Evolutionary conservation across 306 rosid species (phyloP).

Genomic region (Lablab purpureus): DNA sequence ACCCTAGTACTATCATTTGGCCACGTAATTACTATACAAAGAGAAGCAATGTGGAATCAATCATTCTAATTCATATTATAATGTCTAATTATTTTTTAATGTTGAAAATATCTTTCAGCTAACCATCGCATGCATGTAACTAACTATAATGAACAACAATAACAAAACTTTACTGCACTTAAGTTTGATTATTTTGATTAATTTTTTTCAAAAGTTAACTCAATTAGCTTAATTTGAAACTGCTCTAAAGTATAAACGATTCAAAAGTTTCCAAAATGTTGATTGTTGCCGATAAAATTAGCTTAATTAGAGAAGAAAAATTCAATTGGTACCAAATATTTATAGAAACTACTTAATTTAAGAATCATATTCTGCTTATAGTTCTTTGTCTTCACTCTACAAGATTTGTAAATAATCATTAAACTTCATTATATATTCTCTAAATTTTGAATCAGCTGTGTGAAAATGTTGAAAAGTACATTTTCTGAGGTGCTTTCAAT

Average conservation of each 20-base stretch:
- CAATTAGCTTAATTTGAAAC: background rate
- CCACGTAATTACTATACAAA: background rate
- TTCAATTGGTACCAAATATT: background rate
- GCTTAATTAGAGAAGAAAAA: background rate
- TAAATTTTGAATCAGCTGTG: background rate
- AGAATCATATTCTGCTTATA: background rate
- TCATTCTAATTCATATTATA: too few relatives aligned
- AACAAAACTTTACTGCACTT: too few relatives aligned
- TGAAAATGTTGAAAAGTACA: background rate
- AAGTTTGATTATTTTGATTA: too few relatives aligned
- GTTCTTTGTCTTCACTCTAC: background rate
- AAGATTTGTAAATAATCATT: background rate
- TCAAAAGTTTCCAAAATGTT: background rate
- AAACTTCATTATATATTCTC: background rate
- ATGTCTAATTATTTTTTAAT: too few relatives aligned
- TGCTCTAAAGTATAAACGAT: background rate
- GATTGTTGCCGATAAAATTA: background rate
- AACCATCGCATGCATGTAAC: too few relatives aligned
- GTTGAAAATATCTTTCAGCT: too few relatives aligned
- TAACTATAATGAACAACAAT: too few relatives aligned
- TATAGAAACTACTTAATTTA: background rate
- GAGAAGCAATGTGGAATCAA: background rate
- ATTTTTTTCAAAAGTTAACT: background rate
- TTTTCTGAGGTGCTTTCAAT: background rate
- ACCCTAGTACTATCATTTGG: background rate